Evolutionary conservation across 805 yeast species (phyloP).

Genomic region (Cyberlindnera maritima): DNA sequence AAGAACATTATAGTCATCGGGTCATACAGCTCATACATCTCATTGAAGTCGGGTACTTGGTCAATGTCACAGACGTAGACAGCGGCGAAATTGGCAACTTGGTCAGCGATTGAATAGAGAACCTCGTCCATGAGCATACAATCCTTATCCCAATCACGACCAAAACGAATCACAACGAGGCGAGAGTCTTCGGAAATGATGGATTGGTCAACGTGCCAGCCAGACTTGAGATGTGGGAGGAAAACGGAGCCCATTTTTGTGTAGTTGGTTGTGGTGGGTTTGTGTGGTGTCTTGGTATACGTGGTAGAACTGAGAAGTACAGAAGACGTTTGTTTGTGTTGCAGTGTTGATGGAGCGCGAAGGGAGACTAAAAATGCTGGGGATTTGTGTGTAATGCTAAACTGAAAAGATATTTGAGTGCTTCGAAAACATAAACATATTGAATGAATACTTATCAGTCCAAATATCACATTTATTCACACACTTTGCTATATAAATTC

Average conservation of each 20-base stretch:
- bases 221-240: constrained; percentile 6
- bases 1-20: constrained; percentile 94
- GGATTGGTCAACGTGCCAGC: constrained; percentile 93
- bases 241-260: constrained; percentile 5
- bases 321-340: background rate
- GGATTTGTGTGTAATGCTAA: no score
- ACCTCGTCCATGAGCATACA: constrained; percentile 92
- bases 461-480: no score
- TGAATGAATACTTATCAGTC: no score
- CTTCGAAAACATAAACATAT: no score
- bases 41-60: constrained; percentile 86
- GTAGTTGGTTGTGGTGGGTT: background rate
- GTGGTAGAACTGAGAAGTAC: background rate
- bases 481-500: no score
- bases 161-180: constrained; percentile 85
- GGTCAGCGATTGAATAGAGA: constrained; percentile 74
- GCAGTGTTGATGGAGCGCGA: no score
- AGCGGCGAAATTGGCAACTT: constrained; percentile 83
- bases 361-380: no score
- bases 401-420: no score
- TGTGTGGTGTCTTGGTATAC: background rate
- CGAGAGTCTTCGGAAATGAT: constrained; percentile 82
- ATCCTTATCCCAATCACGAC: constrained; percentile 69
- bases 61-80: constrained; percentile 86
- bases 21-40: constrained; percentile 86